Evolutionary conservation across 2,329 filamentous ascomycete genomes (phyloP), one percentile per base, ranked within the genome.

Genomic region (Fusarium sp.): DNA sequence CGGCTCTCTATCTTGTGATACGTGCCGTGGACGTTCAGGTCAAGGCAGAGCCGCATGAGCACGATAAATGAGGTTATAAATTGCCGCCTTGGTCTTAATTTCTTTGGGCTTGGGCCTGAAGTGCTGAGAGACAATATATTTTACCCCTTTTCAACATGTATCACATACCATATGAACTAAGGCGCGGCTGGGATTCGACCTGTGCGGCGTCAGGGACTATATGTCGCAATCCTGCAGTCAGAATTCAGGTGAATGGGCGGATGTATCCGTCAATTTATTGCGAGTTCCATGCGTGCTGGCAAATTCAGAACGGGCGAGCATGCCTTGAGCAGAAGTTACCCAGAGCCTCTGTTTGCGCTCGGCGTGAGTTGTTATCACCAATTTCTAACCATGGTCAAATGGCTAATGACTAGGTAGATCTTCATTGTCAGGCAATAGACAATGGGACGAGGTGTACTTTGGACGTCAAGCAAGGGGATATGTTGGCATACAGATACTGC

Each of bases 201-300:
- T 79, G 77, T 38, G 76, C 75, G 20, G 77, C 75, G 26, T 64
- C 75, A 15, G 75, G 71, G 8, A 78, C 74, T 7, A 49, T 73
- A 9, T 79, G 77, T 41, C 57, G 64, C 26, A 79, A 79, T 66
- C 33, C 14, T 11, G 48, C 70, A 17, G 54, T 65, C 9, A 57
- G 41, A 15, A 55, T 79, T 7, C 67, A 49, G 18, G 58, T 78
- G 24, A 45, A 72, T 17, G 72, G 72, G 11, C 66, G 67, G 38
- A 66, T 49, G 13, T 52, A 75, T 10, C n/a, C 52, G 28, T 79
- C 77, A 12, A 49, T 61, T 48, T 77, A 73, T 48, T 80, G 79
- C 24, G 61, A 67, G 47, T 75, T 70, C 14, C 79, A 80, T 58
- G 72, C 77, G 9, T 80, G 79, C 51, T 72, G 61, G n/a, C 69